Percentiles rank a stretch among this genome's conserved stretches.
These are phyloP conservation scores for Ganoderma lucidum DNA, from an alignment of 1,284 basidiomycete species.

Conservation along the genomic window DNA sequence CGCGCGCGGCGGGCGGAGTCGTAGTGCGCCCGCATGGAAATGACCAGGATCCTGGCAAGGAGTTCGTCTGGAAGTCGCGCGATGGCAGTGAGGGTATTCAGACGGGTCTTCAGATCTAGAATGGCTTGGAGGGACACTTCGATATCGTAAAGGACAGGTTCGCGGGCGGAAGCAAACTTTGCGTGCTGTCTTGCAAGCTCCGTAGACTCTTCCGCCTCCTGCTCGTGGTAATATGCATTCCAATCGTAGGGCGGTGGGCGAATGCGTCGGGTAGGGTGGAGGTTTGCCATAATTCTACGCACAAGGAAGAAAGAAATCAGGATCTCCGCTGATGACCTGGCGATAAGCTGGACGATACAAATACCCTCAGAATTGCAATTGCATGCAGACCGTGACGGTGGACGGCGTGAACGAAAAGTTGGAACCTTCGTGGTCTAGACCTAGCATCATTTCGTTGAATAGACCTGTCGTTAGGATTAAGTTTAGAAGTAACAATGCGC, in stretches of 20 bases:
- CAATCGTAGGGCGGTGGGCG: neutral
- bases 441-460: no score
- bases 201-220: neutral
- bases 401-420: no score
- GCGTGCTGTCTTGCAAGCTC: neutral
- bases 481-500: no score
- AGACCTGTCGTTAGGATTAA: no score
- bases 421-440: no score
- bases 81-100: constrained; percentile 8
- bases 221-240: neutral
- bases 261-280: neutral
- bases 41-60: constrained; percentile 4
- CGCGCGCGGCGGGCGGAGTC: neutral
- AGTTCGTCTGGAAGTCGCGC: constrained; percentile 12
- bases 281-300: no score
- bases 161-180: neutral
- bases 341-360: no score
- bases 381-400: no score
- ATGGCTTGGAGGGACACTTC: neutral
- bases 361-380: no score
- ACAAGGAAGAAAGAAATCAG: no score
- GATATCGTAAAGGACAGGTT: neutral
- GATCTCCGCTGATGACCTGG: no score
- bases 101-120: neutral
- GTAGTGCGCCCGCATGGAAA: neutral